Base-by-base conservation (phyloP, 2,329 filamentous ascomycete genomes). In the Coniella vitis region DNA sequence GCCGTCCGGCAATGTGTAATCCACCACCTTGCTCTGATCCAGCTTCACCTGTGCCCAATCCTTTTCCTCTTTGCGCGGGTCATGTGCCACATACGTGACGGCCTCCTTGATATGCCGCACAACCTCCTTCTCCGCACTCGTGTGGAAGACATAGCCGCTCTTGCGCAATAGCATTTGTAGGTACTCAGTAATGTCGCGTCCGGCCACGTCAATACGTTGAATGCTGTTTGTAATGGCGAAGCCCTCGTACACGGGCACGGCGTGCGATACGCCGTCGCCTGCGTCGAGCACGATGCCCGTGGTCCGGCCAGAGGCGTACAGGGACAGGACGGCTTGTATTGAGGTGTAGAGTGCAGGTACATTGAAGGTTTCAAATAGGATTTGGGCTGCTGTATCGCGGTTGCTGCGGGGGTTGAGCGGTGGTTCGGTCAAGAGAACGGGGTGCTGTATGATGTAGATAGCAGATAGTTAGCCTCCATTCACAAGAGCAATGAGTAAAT, bases 51-150 rank as follows among this genome's bases (percentile, higher is more conserved):
- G 82, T 51, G 84, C 78, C 90, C 90, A 98, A 55, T 97, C 93
- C 69, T 95, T 95, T 71, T 98, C 93, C 67, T 98, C 93, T 59
- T 87, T 90, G 63, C 86, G 85, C 7, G 93, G 90, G 65, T 97
- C 90, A 45, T 87, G 71, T 20, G 93, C 90, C 35, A 98, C 86
- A 65, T 97, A 98, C 49, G 87, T 86, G 41, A 89, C 85, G 63
- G 87, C 87, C 75, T 98, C 93, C 72, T 98, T 98, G 71, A 98
- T 96, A 67, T 89, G 78, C 57, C 91, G 82, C 50, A 98, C 93
- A n/a, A 96, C 90, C 70, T 98, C 93, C 73, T 98, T 98, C 75
- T 98, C 93, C 12, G 93, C 93, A 64, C 90, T 96, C 16, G 93
- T 98, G 69, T 97, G 91, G 66, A 98, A 95, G 16, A 96, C 82